phyloP scores from a whole-genome alignment of 2,329 filamentous ascomycete species.

The Alternaria ventricosa region DNA sequence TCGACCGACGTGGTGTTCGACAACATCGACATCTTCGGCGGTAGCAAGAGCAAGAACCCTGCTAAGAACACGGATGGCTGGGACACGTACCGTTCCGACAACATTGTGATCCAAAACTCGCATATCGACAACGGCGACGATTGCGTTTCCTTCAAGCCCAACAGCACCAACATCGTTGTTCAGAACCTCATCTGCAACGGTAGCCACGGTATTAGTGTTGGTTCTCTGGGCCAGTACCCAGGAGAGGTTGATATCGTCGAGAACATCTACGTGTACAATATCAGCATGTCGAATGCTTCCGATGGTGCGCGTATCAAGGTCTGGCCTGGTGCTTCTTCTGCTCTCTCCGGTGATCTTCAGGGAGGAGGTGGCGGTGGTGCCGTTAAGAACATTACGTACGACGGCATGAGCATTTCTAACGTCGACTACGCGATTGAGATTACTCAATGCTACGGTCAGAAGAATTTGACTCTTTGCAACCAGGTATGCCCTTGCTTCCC shows the following conservation, averaged over 20 bases:
- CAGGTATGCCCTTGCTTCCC: conserved; percentile 27
- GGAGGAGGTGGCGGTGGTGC: conserved; percentile 69
- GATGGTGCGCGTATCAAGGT: conserved; percentile 77
- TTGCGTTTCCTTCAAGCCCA: conserved; percentile 77
- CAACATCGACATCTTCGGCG: conserved; percentile 66
- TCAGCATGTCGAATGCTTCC: conserved; percentile 51
- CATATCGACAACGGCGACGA: conserved; percentile 71
- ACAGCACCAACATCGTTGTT: conserved; percentile 71
- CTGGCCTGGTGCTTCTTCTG: conserved; percentile 67
- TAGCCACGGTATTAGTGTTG: conserved; percentile 76
- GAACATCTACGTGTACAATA: conserved; percentile 63
- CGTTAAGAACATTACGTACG: conserved; percentile 72
- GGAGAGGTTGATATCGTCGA: conserved; percentile 70
- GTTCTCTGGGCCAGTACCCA: conserved; percentile 71
- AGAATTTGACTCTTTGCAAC: conserved; percentile 67
- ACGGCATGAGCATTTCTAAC: conserved; percentile 65
- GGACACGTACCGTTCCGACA: conserved; percentile 67
- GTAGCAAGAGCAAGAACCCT: conserved; percentile 58
- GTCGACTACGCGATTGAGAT: conserved; percentile 71
- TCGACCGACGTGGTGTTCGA: conserved; percentile 69
- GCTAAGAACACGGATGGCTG: conserved; percentile 71
- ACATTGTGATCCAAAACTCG: conserved; percentile 72
- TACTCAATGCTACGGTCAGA: conserved; percentile 71
- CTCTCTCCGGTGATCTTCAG: conserved; percentile 65
- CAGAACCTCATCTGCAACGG: conserved; percentile 72